phyloP scores from a whole-genome alignment of 306 rosid genomes.

The Prunus kanzakura region DNA sequence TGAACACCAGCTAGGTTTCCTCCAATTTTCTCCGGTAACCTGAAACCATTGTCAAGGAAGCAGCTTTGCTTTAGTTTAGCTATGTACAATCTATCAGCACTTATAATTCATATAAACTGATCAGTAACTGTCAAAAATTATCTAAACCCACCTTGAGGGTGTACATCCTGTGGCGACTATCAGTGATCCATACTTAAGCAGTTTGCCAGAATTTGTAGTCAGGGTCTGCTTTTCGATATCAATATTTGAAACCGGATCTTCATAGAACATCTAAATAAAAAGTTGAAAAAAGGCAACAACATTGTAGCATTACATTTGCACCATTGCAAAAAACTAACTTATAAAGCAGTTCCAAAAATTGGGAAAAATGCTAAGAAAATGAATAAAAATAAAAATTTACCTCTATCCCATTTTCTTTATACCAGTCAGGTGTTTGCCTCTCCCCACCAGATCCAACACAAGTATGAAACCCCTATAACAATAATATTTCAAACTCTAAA shows the following conservation, averaged over 20 bases:
- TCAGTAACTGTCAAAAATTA: constrained; percentile 8
- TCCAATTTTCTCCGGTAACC: constrained; percentile 89
- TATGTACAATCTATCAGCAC: constrained; percentile 3
- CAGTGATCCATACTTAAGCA: constrained; percentile 79
- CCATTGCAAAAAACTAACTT: not conserved
- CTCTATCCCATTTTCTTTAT: constrained; percentile 85
- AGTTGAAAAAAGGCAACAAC: constrained; percentile 9
- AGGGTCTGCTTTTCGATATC: constrained; percentile 67
- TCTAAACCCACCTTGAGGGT: constrained; percentile 60
- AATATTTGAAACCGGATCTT: constrained; percentile 63
- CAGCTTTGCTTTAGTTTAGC: constrained; percentile 16
- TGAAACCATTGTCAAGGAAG: constrained; percentile 31
- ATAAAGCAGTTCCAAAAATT: not conserved
- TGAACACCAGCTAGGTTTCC: constrained; percentile 89
- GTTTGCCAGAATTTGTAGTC: constrained; percentile 76
- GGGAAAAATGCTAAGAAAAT: not conserved
- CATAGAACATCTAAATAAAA: constrained; percentile 58
- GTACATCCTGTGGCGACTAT: constrained; percentile 85
- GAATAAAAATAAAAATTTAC: constrained; percentile 31
- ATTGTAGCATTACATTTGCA: constrained; percentile 1
- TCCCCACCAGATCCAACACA: constrained; percentile 99
- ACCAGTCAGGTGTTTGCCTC: constrained; percentile 93
- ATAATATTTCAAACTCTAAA: not conserved
- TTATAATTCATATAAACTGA: not conserved
- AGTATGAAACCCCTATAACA: constrained; percentile 83